Conservation (phyloP, 2,329 filamentous ascomycete genomes). For the Aspergillus puulaauensis region DNA sequence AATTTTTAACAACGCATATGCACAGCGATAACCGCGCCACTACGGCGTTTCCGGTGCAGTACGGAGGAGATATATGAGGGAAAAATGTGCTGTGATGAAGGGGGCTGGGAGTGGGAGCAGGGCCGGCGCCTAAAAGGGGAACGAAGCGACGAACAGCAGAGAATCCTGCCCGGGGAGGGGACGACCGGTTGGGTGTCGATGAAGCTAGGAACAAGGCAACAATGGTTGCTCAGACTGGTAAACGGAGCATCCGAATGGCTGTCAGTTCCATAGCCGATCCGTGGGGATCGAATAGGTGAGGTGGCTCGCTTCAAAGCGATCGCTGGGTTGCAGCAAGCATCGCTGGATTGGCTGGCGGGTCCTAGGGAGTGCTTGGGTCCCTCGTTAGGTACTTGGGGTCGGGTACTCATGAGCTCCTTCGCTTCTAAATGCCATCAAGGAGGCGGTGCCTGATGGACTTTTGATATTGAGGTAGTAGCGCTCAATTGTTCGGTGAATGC, state of each 20-base stretch:
- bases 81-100: not conserved
- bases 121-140: conserved; percentile 19
- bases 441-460: not conserved
- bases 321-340: conserved; percentile 2
- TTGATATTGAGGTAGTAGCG: not conserved
- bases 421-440: not conserved
- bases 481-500: not conserved
- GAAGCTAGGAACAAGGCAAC: conserved; percentile 20
- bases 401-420: conserved; percentile 1
- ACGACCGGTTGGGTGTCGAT: conserved; percentile 19
- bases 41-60: conserved; percentile 2
- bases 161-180: conserved; percentile 6
- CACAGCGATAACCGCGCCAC: conserved; percentile 15
- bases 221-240: conserved; percentile 6
- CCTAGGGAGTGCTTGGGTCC: conserved; percentile 11
- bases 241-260: conserved; percentile 16
- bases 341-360: conserved; percentile 8
- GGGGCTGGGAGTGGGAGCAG: conserved; percentile 20
- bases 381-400: conserved; percentile 8
- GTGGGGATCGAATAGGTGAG: conserved; percentile 17
- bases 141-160: conserved; percentile 25
- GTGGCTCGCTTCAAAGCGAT: conserved; percentile 14
- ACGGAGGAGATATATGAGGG: conserved; percentile 1
- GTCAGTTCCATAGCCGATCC: conserved; percentile 15
- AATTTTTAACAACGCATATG: conserved; percentile 10